These are phyloP conservation scores for Vigna mungo DNA, from an alignment of 306 rosid genomes.

Conservation along the genomic window DNA sequence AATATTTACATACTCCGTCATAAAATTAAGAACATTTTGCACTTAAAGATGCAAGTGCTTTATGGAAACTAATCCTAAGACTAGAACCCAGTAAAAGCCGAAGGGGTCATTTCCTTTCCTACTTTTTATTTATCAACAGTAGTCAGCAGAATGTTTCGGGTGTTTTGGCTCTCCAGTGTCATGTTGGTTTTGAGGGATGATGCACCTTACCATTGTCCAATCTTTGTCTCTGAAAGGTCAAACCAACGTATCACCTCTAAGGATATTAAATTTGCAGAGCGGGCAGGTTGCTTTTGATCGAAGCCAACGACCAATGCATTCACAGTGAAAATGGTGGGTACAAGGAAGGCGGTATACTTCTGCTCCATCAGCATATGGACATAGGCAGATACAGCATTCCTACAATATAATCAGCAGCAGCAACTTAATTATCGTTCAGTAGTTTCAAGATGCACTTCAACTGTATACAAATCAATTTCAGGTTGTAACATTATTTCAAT, in stretches of 20 bases:
- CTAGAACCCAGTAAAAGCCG: slow-evolving; percentile 6
- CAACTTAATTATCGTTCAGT: slow-evolving; percentile 37
- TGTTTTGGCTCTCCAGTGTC: slow-evolving; percentile 29
- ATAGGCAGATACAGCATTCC: slow-evolving; percentile 93
- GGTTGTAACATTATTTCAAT: background rate
- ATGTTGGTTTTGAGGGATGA: slow-evolving; percentile 18
- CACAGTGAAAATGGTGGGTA: slow-evolving; percentile 85
- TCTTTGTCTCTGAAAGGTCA: slow-evolving; percentile 43
- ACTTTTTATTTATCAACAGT: slow-evolving; percentile 42
- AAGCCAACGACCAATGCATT: slow-evolving; percentile 88
- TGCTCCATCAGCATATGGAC: slow-evolving; percentile 68
- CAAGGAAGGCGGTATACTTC: slow-evolving; percentile 83
- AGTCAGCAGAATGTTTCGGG: slow-evolving; percentile 57
- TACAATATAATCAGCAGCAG: slow-evolving; percentile 37
- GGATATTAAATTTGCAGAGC: slow-evolving; percentile 78
- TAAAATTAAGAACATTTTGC: slow-evolving; percentile 39
- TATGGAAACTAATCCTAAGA: slow-evolving; percentile 43
- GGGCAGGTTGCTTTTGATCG: slow-evolving; percentile 85
- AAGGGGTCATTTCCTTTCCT: slow-evolving; percentile 24
- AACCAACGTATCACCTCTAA: slow-evolving; percentile 73
- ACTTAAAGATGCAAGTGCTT: slow-evolving; percentile 32
- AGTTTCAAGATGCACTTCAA: slow-evolving; percentile 19
- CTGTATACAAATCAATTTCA: background rate
- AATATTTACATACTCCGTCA: slow-evolving; percentile 49
- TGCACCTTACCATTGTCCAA: slow-evolving; percentile 20